phyloP scores from a whole-genome alignment of 352 stramenopile species.

The Globisporangium nunn region DNA sequence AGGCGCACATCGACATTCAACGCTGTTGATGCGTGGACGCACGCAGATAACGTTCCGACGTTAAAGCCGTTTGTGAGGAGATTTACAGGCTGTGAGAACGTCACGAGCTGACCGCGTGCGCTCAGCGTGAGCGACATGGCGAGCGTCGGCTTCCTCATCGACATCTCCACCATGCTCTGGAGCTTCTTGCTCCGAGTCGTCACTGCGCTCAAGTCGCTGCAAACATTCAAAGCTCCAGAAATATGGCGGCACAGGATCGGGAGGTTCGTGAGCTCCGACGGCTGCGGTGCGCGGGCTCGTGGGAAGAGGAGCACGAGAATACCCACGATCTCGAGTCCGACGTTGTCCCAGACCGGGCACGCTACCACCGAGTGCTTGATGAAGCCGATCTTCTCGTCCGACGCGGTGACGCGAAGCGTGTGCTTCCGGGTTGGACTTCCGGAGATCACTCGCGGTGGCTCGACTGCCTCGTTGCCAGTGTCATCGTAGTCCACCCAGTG shows the following conservation, averaged over 20 bases:
- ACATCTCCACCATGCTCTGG: slow-evolving; percentile 45
- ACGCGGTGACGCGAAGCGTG: slow-evolving; percentile 25
- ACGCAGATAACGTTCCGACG: slow-evolving; percentile 9
- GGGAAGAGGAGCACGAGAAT: slow-evolving; percentile 57
- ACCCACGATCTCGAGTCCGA: slow-evolving; percentile 54
- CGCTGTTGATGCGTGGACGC: slow-evolving; percentile 21
- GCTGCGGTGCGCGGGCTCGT: slow-evolving; percentile 17
- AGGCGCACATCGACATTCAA: slow-evolving; percentile 26
- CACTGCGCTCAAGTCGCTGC: slow-evolving; percentile 39
- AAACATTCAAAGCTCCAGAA: slow-evolving; percentile 62
- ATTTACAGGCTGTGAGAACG: slow-evolving; percentile 57
- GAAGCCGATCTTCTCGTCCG: slow-evolving; percentile 46
- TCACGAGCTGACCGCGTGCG: slow-evolving; percentile 33
- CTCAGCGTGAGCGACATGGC: slow-evolving; percentile 44
- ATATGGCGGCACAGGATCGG: slow-evolving; percentile 63
- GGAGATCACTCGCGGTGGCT: background rate
- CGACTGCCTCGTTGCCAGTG: slow-evolving; percentile 5
- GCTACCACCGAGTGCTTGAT: slow-evolving; percentile 53
- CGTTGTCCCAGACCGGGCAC: slow-evolving; percentile 63
- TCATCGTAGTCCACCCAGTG: slow-evolving; percentile 28
- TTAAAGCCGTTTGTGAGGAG: slow-evolving; percentile 33
- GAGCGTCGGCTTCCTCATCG: slow-evolving; percentile 17
- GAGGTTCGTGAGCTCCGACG: slow-evolving; percentile 42
- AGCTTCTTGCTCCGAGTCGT: slow-evolving; percentile 34
- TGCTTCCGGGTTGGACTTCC: slow-evolving; percentile 11